Conservation (phyloP, 352 stramenopile species). For the Halophytophthora batemanensis region DNA sequence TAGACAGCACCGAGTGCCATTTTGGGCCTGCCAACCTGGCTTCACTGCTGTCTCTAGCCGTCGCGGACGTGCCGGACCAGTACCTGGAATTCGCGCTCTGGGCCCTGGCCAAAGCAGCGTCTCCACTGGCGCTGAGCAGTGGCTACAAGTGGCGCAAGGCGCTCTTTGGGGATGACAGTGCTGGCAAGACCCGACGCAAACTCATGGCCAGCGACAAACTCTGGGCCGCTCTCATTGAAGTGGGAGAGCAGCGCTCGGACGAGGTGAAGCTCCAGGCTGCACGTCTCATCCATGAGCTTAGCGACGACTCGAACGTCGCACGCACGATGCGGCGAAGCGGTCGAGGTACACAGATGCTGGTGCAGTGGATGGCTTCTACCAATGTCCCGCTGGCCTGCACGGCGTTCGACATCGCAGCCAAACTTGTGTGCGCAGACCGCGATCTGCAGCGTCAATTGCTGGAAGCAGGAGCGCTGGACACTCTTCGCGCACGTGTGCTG, state of each 20-base stretch:
- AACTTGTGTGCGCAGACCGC: conserved; percentile 30
- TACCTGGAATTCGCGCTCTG: conserved; percentile 75
- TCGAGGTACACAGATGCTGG: conserved; percentile 24
- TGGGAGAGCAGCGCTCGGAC: conserved; percentile 18
- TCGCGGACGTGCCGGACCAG: conserved; percentile 51
- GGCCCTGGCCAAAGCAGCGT: conserved; percentile 49
- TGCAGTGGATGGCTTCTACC: conserved; percentile 43
- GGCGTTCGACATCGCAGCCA: conserved; percentile 41
- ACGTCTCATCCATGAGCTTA: conserved; percentile 37
- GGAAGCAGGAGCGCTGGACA: conserved; percentile 34
- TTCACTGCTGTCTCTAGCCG: conserved; percentile 57
- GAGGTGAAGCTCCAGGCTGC: conserved; percentile 50
- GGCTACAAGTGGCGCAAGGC: conserved; percentile 56
- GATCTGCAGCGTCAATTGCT: conserved; percentile 36
- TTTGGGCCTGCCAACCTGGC: conserved; percentile 70
- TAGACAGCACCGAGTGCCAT: conserved; percentile 34
- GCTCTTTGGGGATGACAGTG: conserved; percentile 58
- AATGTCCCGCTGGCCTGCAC: conserved; percentile 29
- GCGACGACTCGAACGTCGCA: conserved; percentile 20
- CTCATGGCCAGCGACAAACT: conserved; percentile 48
- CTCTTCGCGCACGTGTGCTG: conserved; percentile 37
- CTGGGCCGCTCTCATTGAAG: conserved; percentile 38
- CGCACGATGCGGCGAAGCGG: conserved; percentile 24
- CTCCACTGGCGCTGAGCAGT: conserved; percentile 25
- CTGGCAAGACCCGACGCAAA: conserved; percentile 47